phyloP scores from a whole-genome alignment of 2,329 filamentous ascomycete species.

The Cercospora zeae-maydis region DNA sequence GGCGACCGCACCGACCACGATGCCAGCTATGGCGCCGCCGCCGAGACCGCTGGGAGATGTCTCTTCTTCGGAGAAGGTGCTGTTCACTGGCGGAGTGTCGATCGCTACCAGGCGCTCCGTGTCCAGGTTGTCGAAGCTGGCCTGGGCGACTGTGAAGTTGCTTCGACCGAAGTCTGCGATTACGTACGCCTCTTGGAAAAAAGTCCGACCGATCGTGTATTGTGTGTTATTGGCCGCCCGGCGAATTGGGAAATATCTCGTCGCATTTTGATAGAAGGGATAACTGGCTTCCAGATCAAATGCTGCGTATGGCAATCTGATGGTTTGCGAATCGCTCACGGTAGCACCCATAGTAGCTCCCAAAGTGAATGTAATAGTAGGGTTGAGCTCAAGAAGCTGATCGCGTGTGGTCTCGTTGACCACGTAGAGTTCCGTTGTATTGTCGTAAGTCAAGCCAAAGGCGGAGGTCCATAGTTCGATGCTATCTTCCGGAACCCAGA shows the following conservation, averaged over 20 bases:
- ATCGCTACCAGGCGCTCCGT: conserved; percentile 8
- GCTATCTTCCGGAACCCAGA: conserved; percentile 41
- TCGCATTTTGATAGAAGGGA: conserved; percentile 31
- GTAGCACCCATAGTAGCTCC: background rate
- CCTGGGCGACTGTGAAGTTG: conserved; percentile 30
- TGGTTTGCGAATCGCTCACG: conserved; percentile 21
- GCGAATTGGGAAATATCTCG: conserved; percentile 27
- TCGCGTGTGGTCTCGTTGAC: conserved; percentile 41
- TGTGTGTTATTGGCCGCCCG: conserved; percentile 26
- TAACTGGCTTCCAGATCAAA: conserved; percentile 36
- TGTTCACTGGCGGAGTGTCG: background rate
- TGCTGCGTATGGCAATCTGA: conserved; percentile 41
- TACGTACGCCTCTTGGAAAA: conserved; percentile 33
- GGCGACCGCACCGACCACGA: conserved; percentile 75
- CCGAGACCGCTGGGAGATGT: conserved; percentile 53
- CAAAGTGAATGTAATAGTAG: conserved; percentile 39
- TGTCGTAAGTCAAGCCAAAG: conserved; percentile 42
- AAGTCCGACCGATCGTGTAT: conserved; percentile 29
- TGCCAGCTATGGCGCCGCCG: conserved; percentile 85
- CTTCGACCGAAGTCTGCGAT: conserved; percentile 28
- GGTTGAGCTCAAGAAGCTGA: conserved; percentile 34
- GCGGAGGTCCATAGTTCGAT: conserved; percentile 41
- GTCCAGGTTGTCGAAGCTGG: conserved; percentile 14
- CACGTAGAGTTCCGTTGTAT: conserved; percentile 38
- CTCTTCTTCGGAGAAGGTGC: background rate